Percentiles rank a stretch among this genome's conserved stretches.
phyloP scores from a whole-genome alignment of 805 yeast genomes.

The Metschnikowia orientalis region DNA sequence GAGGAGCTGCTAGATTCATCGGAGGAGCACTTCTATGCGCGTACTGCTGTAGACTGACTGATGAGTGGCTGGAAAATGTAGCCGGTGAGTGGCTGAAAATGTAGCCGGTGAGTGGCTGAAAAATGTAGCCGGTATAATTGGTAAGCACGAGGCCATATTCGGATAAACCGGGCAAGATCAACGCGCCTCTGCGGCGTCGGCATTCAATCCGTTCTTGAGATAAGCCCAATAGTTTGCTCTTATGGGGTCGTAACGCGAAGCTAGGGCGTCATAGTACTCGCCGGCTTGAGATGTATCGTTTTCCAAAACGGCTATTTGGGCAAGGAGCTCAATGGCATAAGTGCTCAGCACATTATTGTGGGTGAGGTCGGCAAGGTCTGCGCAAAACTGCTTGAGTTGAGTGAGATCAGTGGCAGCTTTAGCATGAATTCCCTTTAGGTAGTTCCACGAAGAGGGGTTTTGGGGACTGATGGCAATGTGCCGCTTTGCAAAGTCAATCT shows the following conservation, averaged over 20 bases:
- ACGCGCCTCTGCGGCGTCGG: no score
- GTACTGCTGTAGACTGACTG: no score
- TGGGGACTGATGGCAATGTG: conserved; percentile 64
- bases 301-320: conserved; percentile 41
- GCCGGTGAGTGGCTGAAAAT: no score
- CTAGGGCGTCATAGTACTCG: conserved; percentile 49
- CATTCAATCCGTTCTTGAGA: conserved; percentile 24
- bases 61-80: no score
- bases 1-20: no score
- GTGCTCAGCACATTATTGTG: conserved; percentile 14
- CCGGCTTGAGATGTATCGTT: conserved; percentile 31
- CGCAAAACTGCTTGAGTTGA: conserved; percentile 45
- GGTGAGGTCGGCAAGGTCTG: conserved; percentile 32
- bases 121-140: no score
- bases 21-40: no score
- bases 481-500: conserved; percentile 47
- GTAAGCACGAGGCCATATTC: no score
- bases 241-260: conserved; percentile 54
- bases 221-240: conserved; percentile 60
- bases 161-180: no score
- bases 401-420: conserved; percentile 23
- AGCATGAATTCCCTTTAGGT: conserved; percentile 55
- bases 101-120: no score
- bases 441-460: conserved; percentile 85
- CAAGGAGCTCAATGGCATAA: conserved; percentile 29